Base-by-base conservation (phyloP, 305 asterid species). In the Solanum hybrid region DNA sequence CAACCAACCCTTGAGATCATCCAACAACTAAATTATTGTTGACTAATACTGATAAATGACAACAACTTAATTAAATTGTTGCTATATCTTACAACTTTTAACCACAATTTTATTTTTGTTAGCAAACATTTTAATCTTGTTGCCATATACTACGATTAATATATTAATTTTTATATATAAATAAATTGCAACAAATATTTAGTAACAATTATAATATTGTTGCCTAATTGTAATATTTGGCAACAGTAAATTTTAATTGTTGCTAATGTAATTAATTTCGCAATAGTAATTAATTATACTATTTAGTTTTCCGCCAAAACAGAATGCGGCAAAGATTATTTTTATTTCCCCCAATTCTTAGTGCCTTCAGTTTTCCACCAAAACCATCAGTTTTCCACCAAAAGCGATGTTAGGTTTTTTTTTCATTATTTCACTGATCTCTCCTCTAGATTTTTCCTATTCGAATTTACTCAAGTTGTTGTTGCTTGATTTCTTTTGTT, bases 341-440 rank as follows among this genome's bases (percentile, higher is more conserved):
- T 19, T 56, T 56, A 15, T 56, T 56, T 56, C 24, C 24, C 7
- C 14, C 94, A 94, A 84, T 91, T 92, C 89, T 87, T 95, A 79
- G 94, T 91, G 64, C 94, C 8, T 64, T 8, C 12, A 37, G 42
- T 37, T 37, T 36, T 37, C 42, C 42, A 37, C 42, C 42, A 37
- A 37, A 40, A 40, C 15, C 14, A 4, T 4, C 4, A 9, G 1
- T 66, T 66, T 24, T 40, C 14, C 15, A 40, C 15, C 51, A 40
- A 11, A 12, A 42, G 56, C 5, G 5, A 4, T 42, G 56, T 2
- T 42, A 42, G 56, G 56, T 5, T 42, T 42, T 4, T 4, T 42
- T 42, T 12, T 12, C 56, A 42, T 42, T 42, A 42, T 42, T 42
- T 42, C 56, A 12, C 56, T 42, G 17, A 42, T 42, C 5, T 42